These are phyloP conservation scores for Suillus fuscotomentosus DNA, from an alignment of 768 basidiomycete genomes.

Conservation along the genomic window DNA sequence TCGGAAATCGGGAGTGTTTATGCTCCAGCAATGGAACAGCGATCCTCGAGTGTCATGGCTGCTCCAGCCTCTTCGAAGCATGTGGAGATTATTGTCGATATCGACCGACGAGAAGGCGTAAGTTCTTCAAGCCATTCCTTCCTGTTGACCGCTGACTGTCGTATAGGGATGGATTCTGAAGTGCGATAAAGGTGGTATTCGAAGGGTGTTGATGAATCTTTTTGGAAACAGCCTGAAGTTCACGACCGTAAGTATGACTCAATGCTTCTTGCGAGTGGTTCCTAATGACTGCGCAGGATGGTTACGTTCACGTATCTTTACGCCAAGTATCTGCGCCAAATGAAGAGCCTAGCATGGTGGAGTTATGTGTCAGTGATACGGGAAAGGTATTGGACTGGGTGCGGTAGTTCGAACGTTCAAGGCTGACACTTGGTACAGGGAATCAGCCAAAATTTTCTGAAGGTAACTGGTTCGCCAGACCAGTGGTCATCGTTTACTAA, in stretches of 20 bases:
- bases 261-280: neutral
- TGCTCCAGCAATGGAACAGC: conserved; percentile 62
- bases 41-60: conserved; percentile 39
- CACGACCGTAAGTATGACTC: conserved; percentile 56
- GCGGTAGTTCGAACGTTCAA: neutral
- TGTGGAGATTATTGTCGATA: conserved; percentile 88
- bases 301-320: conserved; percentile 83
- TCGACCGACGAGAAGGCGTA: conserved; percentile 71
- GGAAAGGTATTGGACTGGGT: conserved; percentile 61
- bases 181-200: conserved; percentile 91
- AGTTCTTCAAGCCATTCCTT: conserved; percentile 17
- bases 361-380: conserved; percentile 83
- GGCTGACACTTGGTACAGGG: conserved; percentile 44
- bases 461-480: conserved; percentile 43
- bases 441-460: conserved; percentile 90
- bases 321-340: conserved; percentile 65
- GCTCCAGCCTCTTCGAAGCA: conserved; percentile 35
- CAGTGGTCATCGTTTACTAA: conserved; percentile 1
- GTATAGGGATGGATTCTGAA: conserved; percentile 79
- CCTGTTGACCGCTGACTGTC: neutral
- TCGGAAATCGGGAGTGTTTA: conserved; percentile 93
- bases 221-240: conserved; percentile 95
- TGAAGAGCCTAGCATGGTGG: conserved; percentile 67
- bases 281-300: conserved; percentile 49
- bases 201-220: conserved; percentile 91